Evolutionary conservation across 805 yeast species (phyloP).

Genomic region (Wickerhamomyces alni): DNA sequence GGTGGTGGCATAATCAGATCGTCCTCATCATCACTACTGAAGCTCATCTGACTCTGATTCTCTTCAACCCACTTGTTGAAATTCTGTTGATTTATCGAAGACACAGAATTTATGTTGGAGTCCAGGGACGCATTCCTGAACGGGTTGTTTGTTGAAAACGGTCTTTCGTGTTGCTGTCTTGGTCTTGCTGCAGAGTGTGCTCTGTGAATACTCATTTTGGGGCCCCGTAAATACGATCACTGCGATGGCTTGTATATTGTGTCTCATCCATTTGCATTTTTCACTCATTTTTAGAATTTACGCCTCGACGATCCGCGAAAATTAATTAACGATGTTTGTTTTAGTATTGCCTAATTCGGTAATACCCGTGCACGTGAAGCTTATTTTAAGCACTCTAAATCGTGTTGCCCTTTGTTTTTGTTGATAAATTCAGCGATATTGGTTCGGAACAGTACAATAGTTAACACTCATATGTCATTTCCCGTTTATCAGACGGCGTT

Average conservation of each 20-base stretch:
- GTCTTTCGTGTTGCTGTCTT: slow-evolving; percentile 20
- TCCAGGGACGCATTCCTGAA: slow-evolving; percentile 45
- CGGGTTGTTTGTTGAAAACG: slow-evolving; percentile 66
- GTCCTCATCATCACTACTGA: slow-evolving; percentile 37
- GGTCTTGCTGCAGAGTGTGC: neutral
- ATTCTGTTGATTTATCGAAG: slow-evolving; percentile 25
- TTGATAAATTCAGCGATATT: too few species aligned
- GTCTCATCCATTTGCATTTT: neutral
- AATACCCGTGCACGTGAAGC: neutral
- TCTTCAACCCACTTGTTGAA: slow-evolving; percentile 58
- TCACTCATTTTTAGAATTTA: neutral
- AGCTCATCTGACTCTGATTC: slow-evolving; percentile 32
- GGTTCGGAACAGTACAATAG: too few species aligned
- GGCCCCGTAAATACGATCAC: neutral
- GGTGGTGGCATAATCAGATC: slow-evolving; percentile 20
- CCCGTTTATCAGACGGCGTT: too few species aligned
- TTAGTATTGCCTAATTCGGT: neutral
- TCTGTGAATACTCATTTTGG: slow-evolving; percentile 1
- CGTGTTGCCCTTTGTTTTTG: too few species aligned
- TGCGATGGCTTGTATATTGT: neutral
- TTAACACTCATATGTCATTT: too few species aligned
- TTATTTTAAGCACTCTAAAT: too few species aligned
- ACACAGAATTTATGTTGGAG: slow-evolving; percentile 24
- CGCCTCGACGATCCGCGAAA: neutral
- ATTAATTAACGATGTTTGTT: neutral